Base-by-base conservation (phyloP, 2,329 filamentous ascomycete species). In the Alternaria brassicae region DNA sequence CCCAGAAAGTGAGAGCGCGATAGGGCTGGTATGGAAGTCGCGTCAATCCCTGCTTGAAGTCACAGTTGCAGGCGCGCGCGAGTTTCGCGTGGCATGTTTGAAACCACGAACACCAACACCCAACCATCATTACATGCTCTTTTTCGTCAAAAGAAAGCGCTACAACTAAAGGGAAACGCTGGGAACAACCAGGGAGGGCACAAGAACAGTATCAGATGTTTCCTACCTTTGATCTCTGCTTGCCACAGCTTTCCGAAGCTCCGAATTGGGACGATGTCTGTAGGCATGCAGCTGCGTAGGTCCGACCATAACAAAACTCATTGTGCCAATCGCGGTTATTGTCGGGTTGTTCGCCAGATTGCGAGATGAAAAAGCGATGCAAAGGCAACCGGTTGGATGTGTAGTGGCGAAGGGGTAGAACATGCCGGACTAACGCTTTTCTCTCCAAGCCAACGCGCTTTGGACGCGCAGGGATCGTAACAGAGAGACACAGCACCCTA, bases 31-130 rank as follows among this genome's bases (percentile, higher is more conserved):
- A 34, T 25, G 19, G 30, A 48, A 48, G 44, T 48, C 44, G 44
- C 44, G 44, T 48, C 30, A 13, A 34, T 7, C 3, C 28, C 28
- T 28, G 44, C 36, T 48, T 48, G 44, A 48, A 28, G 44, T 48
- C 44, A 48, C 44, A 36, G 44, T 21, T 48, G 44, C 44, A 48
- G 44, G 44, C 44, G 44, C 44, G 44, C 44, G 44, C 44, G 44
- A 48, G 44, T 48, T 48, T 34, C 44, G 44, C 28, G 44, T 48
- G 44, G 44, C 28, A 34, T 13, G 30, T 34, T 48, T 48, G 44
- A 47, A 47, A 47, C 44, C 44, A 34, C 44, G 19, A 44, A 47
- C 28, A 48, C 44, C 30, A 48, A 8, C 44, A 25, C 19, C 44
- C 44, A 48, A 48, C 44, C 30, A 34, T 48, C 30, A n/a, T 34